phyloP scores from a whole-genome alignment of 2,329 filamentous ascomycete species.

The Kalmusia sp. region DNA sequence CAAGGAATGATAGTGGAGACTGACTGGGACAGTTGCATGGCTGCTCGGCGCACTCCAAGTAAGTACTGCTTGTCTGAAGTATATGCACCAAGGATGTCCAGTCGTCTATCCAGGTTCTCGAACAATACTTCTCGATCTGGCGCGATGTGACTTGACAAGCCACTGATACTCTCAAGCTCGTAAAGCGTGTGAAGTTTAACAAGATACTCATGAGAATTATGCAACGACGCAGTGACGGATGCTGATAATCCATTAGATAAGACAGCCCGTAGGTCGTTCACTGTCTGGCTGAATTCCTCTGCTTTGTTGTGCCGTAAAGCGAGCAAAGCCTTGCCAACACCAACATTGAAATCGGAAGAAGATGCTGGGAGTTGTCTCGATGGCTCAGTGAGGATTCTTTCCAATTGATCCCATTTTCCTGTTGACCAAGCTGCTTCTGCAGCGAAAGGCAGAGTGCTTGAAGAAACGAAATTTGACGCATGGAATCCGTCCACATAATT shows the following conservation, averaged over 20 bases:
- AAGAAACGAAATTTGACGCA: slow-evolving; percentile 32
- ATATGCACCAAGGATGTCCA: slow-evolving; percentile 89
- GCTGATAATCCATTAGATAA: slow-evolving; percentile 77
- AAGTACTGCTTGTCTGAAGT: slow-evolving; percentile 94
- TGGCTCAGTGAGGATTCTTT: slow-evolving; percentile 62
- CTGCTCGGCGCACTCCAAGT: slow-evolving; percentile 81
- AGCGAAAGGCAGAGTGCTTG: slow-evolving; percentile 76
- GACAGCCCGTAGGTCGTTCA: slow-evolving; percentile 71
- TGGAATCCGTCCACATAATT: slow-evolving; percentile 85
- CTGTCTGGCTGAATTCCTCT: slow-evolving; percentile 61
- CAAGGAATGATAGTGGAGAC: slow-evolving; percentile 30
- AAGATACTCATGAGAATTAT: slow-evolving; percentile 83
- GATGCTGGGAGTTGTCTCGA: slow-evolving; percentile 48
- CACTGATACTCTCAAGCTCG: slow-evolving; percentile 81
- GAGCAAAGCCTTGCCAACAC: slow-evolving; percentile 72
- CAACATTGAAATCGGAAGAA: slow-evolving; percentile 79
- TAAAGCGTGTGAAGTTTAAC: slow-evolving; percentile 86
- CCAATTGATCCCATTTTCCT: slow-evolving; percentile 77
- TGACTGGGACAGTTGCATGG: slow-evolving; percentile 80
- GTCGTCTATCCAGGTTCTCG: slow-evolving; percentile 71
- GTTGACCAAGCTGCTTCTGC: slow-evolving; percentile 93
- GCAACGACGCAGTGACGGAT: slow-evolving; percentile 79
- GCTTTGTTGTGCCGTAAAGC: slow-evolving; percentile 63
- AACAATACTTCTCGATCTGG: slow-evolving; percentile 50
- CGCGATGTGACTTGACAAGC: slow-evolving; percentile 40